Base-by-base conservation (phyloP, 352 stramenopile species). In the Phytophthora megakarya region DNA sequence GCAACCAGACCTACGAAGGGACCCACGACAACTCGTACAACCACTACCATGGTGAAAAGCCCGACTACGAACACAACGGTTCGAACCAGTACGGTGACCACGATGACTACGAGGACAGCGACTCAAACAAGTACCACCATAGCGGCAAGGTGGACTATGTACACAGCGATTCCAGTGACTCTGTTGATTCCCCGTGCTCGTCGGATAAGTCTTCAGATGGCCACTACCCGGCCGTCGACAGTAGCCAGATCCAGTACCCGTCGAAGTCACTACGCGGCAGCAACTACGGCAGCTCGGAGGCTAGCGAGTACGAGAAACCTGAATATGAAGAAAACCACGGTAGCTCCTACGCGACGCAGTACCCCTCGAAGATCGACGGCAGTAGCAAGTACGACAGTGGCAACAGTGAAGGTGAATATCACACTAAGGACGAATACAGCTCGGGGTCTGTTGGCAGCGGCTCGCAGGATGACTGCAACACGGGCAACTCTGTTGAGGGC, bases 261-360 rank as follows among this genome's bases (percentile, higher is more conserved):
- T 59, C 56, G 13, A 67, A 63, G 38, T 18, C 50, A 30, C 44
- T 72, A 15, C 64, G 64, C 1, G 64, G 64, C 32, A 72, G 59
- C 38, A 56, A 26, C 43, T 67, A 67, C 51, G 22, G 26, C 19
- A 25, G 21, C 38, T 44, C 26, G 11, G 16, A 53, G 26, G 12
- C 28, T 40, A 28, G 22, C 19, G 28, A 58, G 7, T 65, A 59
- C 44, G 16, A 37, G 45, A 54, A 54, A 37, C 43, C 44, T 53
- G 53, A n/a, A 21, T 55, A 54, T 21, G 33, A 53, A 18, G 47
- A 39, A 13, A 64, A 33, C 23, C 35, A 50, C n/a, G 30, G 45
- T 46, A 35, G 22, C 9, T 18, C 35, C 25, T 39, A 59, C n/a
- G 42, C 22, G 10, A 11, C 16, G 3, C 1, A 61, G 13, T 64